Conservation (phyloP, 2,329 filamentous ascomycete species). For the Hirsutella rhossiliensis region DNA sequence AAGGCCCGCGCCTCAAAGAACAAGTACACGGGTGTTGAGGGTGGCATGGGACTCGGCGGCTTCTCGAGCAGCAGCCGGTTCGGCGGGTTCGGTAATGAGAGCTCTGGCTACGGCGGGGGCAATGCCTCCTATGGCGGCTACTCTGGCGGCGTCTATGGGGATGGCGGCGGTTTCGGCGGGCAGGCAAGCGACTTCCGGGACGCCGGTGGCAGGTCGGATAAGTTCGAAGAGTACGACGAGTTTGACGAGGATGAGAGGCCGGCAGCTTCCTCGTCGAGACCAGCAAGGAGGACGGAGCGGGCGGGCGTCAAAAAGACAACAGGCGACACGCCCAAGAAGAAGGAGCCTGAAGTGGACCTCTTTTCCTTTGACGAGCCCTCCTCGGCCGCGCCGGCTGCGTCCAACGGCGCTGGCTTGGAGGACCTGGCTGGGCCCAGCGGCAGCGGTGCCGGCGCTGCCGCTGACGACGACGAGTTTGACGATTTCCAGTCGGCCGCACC, state of each 20-base stretch:
- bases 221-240: slow-evolving; percentile 96
- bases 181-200: slow-evolving; percentile 61
- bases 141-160: slow-evolving; percentile 75
- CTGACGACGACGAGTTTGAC: slow-evolving; percentile 85
- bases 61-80: slow-evolving; percentile 50
- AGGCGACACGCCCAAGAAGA: slow-evolving; percentile 61
- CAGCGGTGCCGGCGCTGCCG: slow-evolving; percentile 17
- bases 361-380: slow-evolving; percentile 80
- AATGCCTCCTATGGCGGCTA: slow-evolving; percentile 41
- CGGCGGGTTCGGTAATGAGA: slow-evolving; percentile 87
- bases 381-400: slow-evolving; percentile 29
- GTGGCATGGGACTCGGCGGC: slow-evolving; percentile 54
- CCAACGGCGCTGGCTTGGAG: slow-evolving; percentile 34
- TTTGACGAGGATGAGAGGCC: slow-evolving; percentile 62
- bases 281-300: slow-evolving; percentile 18
- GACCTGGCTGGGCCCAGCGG: slow-evolving; percentile 22
- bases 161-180: slow-evolving; percentile 86
- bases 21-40: slow-evolving; percentile 92
- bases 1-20: slow-evolving; percentile 83
- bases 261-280: slow-evolving; percentile 34
- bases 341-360: slow-evolving; percentile 81
- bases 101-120: slow-evolving; percentile 48
- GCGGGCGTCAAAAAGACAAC: slow-evolving; percentile 26
- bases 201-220: slow-evolving; percentile 47
- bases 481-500: slow-evolving; percentile 87